Conservation (phyloP, 2,329 filamentous ascomycete genomes). For the Ophiocordyceps sinensis region DNA sequence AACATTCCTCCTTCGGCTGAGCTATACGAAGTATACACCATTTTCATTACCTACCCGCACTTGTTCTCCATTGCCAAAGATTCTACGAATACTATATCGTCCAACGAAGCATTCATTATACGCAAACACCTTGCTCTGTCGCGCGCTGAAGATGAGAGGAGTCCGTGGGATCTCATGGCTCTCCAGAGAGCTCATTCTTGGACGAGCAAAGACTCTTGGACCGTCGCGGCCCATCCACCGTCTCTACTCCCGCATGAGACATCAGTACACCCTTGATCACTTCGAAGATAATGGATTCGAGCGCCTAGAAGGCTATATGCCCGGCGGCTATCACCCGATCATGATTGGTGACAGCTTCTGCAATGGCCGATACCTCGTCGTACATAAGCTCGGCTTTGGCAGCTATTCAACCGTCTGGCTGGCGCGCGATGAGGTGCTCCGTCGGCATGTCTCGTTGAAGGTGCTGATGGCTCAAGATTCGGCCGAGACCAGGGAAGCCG, state of each 20-base stretch:
- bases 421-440: neutral
- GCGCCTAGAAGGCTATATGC: neutral
- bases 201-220: neutral
- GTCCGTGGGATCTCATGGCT: neutral
- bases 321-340: neutral
- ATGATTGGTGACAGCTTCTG: neutral
- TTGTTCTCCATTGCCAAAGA: too few relatives aligned
- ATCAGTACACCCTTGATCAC: neutral
- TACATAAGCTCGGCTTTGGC: neutral
- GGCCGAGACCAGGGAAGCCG: neutral
- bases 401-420: neutral
- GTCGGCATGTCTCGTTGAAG: neutral
- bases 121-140: too few relatives aligned
- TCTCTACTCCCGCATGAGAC: neutral
- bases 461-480: neutral
- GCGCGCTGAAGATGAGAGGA: conserved; percentile 1
- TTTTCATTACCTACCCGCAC: too few relatives aligned
- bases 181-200: neutral
- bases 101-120: too few relatives aligned
- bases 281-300: neutral
- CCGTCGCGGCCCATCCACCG: neutral
- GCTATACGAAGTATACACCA: too few relatives aligned
- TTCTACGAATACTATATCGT: too few relatives aligned
- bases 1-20: too few relatives aligned
- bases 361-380: neutral